Percentiles rank a stretch among this genome's conserved stretches.
phyloP scores from a whole-genome alignment of 2,329 filamentous ascomycete species.

The Botrytis porri region DNA sequence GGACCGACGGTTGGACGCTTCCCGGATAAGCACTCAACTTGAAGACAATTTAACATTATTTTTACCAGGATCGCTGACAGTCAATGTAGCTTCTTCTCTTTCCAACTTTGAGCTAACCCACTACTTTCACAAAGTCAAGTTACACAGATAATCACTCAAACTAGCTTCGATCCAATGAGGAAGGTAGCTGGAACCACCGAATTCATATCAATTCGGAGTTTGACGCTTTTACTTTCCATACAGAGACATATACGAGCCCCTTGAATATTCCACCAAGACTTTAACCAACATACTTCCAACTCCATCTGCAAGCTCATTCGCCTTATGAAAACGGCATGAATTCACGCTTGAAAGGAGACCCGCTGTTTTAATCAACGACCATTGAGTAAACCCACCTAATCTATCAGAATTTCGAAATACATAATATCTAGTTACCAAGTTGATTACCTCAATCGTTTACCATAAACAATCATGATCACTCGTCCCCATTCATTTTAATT shows the following conservation, averaged over 20 bases:
- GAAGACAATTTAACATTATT: neutral
- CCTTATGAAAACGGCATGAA: neutral
- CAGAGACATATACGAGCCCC: slow-evolving; percentile 4
- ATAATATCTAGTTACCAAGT: neutral
- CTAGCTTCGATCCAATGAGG: neutral
- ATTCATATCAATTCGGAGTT: neutral
- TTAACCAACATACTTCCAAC: neutral
- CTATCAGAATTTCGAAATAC: neutral
- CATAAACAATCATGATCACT: neutral
- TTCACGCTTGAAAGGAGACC: neutral
- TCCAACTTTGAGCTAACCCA: neutral
- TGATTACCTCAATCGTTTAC: neutral
- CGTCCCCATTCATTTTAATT: neutral
- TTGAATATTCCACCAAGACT: neutral
- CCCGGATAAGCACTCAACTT: neutral
- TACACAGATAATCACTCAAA: neutral
- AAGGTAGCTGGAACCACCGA: neutral
- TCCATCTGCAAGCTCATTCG: neutral
- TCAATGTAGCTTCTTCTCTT: neutral
- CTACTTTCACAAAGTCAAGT: neutral
- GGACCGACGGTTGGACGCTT: neutral
- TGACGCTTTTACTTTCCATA: slow-evolving; percentile 1
- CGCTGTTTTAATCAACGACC: neutral
- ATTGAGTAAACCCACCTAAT: neutral
- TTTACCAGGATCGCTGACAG: neutral